Evolutionary conservation across 2,329 filamentous ascomycete genomes (phyloP).

Genomic region (Pseudomassariella vexata): DNA sequence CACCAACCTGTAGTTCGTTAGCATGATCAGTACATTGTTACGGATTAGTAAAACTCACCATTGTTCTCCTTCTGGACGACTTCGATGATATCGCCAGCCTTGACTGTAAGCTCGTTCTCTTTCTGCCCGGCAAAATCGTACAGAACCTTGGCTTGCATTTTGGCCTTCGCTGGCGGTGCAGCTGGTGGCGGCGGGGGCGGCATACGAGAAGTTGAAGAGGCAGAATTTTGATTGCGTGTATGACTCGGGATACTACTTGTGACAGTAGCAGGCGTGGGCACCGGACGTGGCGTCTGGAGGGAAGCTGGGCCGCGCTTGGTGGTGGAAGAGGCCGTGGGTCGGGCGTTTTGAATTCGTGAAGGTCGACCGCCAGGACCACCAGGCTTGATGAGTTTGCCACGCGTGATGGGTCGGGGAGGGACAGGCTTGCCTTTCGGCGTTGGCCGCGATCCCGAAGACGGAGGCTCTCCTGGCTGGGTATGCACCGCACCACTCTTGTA

Average conservation of each 20-base stretch:
- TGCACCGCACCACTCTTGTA: constrained; percentile 95
- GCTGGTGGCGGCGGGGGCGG: constrained; percentile 63
- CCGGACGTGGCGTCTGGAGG: constrained; percentile 21
- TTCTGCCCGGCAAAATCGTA: constrained; percentile 88
- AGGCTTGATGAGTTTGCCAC: constrained; percentile 85
- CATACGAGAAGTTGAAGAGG: constrained; percentile 50
- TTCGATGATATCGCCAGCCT: constrained; percentile 74
- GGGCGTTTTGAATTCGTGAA: constrained; percentile 58
- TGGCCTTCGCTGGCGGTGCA: constrained; percentile 56
- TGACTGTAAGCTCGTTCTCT: constrained; percentile 78
- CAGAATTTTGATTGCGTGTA: constrained; percentile 49
- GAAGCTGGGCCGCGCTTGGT: constrained; percentile 19
- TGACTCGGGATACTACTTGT: constrained; percentile 39
- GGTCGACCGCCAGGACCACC: constrained; percentile 80
- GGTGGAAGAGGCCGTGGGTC: constrained; percentile 25
- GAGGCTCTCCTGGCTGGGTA: constrained; percentile 75
- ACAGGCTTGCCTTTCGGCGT: constrained; percentile 85
- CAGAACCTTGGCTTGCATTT: constrained; percentile 79
- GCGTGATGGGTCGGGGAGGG: constrained; percentile 83
- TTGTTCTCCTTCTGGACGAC: constrained; percentile 94
- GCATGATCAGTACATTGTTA: constrained; percentile 9
- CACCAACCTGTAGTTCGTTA: constrained; percentile 73
- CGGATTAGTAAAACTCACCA: constrained; percentile 51
- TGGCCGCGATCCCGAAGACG: constrained; percentile 75
- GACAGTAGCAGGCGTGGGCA: constrained; percentile 21